Evolutionary conservation across 116 monocot genomes (phyloP).

Genomic region (Papilionanthe hybrid): DNA sequence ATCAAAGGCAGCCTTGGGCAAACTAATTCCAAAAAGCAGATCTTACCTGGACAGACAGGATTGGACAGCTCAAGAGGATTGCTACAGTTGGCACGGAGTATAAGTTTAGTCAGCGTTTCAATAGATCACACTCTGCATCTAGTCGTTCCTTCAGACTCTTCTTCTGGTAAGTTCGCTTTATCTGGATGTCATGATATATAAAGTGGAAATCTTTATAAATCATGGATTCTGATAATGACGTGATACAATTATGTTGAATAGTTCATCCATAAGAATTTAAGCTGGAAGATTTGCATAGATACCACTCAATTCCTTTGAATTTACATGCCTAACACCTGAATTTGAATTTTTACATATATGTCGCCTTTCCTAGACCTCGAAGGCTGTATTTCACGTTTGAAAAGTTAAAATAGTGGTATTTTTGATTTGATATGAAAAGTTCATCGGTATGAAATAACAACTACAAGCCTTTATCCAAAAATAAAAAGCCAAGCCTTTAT

Average conservation of each 20-base stretch:
- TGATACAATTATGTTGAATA: neutral
- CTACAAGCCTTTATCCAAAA: no score
- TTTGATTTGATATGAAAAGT: no score
- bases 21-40: slow-evolving; percentile 54
- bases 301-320: no score
- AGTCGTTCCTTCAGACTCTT: slow-evolving; percentile 69
- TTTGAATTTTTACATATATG: no score
- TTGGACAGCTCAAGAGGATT: slow-evolving; percentile 55
- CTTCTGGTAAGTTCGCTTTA: slow-evolving; percentile 32
- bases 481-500: no score
- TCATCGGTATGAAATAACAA: no score
- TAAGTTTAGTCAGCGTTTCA: slow-evolving; percentile 74
- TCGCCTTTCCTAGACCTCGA: no score
- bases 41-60: slow-evolving; percentile 44
- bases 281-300: no score
- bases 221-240: neutral
- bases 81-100: slow-evolving; percentile 80
- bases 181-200: neutral
- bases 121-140: slow-evolving; percentile 79
- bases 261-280: neutral
- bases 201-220: neutral
- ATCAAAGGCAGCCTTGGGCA: slow-evolving; percentile 63
- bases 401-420: no score
- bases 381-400: no score
- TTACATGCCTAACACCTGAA: no score